Evolutionary conservation across 345 rosid genomes (phyloP), one percentile per base, ranked within the genome.

Genomic region (Corchorus olitorius): DNA sequence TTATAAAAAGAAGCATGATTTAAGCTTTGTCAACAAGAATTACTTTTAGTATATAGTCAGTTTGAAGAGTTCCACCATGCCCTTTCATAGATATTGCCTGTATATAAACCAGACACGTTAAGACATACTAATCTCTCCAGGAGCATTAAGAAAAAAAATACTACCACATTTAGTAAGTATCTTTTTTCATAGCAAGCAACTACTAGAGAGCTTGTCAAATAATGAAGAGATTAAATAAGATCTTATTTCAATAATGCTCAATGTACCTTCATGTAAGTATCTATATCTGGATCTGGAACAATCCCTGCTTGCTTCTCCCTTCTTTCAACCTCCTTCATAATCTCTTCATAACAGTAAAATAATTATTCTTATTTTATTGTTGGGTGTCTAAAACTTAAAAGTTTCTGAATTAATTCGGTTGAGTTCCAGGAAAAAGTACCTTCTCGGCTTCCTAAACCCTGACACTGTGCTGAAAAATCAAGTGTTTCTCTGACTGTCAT

Each of bases 401-500:
- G 20, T 4, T 33, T 20, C 43, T 39, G 43, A 39, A 39, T 39
- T 39, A 39, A 39, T 39, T 54, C 20, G 70, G 62, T 43, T 16
- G 46, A 67, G 46, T 60, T 48, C 66, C 22, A 39, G n/a, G 16
- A 34, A 49, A 54, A 56, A 3, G 22, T n/a, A 84, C 91, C 94
- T 74, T 81, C 82, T 77, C 91, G 78, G 84, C 81, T 77, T 73
- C 91, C 91, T n/a, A 86, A 78, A 4, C 89, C 91, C 72, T 87
- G 91, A 70, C 86, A 87, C 48, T 86, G 85, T 19, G 90, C 87
- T 35, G 91, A 88, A 77, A 85, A 88, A 75, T 88, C 87, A 34
- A 88, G 61, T 16, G 93, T 86, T 78, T 90, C 94, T 77, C 90
- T 88, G 13, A 90, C 92, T 15, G 92, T 87, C 88, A 90, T 85